A percentile compares a stretch with the other conserved stretches of the same genome.
Conservation (phyloP, 2,329 filamentous ascomycete genomes). For the Thermoascus crustaceus region DNA sequence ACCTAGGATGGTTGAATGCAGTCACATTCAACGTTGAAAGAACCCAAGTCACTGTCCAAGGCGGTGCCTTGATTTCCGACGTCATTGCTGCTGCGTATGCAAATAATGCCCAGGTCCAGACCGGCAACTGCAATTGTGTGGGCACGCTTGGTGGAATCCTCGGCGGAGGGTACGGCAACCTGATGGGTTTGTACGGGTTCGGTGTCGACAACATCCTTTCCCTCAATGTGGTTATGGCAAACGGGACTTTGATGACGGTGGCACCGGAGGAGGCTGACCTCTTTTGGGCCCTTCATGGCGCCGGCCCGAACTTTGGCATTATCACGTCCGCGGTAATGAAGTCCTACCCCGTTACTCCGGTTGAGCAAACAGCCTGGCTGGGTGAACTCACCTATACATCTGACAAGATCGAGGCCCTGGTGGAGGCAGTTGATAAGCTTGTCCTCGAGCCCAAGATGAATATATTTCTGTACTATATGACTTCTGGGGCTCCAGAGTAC, state of each 20-base stretch:
- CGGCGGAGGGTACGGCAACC: conserved; percentile 9
- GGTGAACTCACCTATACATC: conserved; percentile 18
- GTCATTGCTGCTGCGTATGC: conserved; percentile 7
- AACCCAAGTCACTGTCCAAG: conserved; percentile 19
- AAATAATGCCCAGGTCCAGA: conserved; percentile 18
- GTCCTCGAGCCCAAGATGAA: conserved; percentile 27
- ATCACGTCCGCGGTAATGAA: conserved; percentile 22
- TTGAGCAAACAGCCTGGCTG: conserved; percentile 16
- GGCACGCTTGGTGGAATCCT: conserved; percentile 21
- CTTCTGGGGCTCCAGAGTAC: neutral
- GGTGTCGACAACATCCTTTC: conserved; percentile 36
- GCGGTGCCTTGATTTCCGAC: conserved; percentile 8
- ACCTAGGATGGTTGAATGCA: conserved; percentile 18
- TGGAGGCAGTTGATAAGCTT: conserved; percentile 30
- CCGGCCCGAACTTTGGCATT: conserved; percentile 38
- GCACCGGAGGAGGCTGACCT: conserved; percentile 33
- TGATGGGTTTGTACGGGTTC: conserved; percentile 14
- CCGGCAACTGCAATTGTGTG: conserved; percentile 26
- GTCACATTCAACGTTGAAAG: conserved; percentile 18
- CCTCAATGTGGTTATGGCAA: conserved; percentile 33
- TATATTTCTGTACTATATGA: conserved; percentile 28
- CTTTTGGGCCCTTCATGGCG: conserved; percentile 37
- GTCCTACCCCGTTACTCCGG: conserved; percentile 20
- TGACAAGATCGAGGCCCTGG: conserved; percentile 24
- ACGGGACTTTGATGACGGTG: conserved; percentile 27